Conservation (phyloP, 345 rosid species). For the Firmiana major region DNA sequence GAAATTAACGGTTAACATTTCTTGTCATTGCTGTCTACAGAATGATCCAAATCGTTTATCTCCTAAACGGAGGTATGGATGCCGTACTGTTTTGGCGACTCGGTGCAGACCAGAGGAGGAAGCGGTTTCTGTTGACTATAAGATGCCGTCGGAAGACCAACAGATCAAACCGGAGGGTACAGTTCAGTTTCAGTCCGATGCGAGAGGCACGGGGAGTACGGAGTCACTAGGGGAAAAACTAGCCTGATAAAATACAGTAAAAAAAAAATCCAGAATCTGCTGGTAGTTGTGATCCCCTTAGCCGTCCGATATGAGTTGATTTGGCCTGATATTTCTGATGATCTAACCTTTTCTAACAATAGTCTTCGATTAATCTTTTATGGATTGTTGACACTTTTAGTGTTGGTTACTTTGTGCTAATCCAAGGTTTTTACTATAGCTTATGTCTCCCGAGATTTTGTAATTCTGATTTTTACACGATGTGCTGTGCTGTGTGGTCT, state of each 20-base stretch:
- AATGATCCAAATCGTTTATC: constrained; percentile 14
- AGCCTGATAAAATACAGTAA: background rate
- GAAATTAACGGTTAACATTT: background rate
- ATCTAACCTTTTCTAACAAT: constrained; percentile 22
- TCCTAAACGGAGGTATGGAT: constrained; percentile 10
- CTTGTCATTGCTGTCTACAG: constrained; percentile 8
- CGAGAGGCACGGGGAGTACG: constrained; percentile 12
- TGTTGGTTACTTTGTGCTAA: background rate
- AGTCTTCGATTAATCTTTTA: background rate
- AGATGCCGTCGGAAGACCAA: constrained; percentile 17
- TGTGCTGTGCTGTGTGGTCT: background rate
- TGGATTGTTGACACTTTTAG: background rate
- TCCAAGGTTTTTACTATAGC: background rate
- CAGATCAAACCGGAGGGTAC: constrained; percentile 7
- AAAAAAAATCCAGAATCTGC: constrained; percentile 4
- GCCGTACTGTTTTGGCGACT: constrained; percentile 5
- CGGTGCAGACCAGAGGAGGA: constrained; percentile 14
- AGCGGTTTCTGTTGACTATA: constrained; percentile 17
- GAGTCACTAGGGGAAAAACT: constrained; percentile 13
- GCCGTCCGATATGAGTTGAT: constrained; percentile 30
- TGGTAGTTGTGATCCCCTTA: constrained; percentile 1
- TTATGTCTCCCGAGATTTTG: background rate
- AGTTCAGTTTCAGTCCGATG: background rate
- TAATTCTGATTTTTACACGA: background rate
- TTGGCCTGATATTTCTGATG: constrained; percentile 2